A percentile compares a stretch with the other conserved stretches of the same genome.
Evolutionary conservation across 1,284 basidiomycete species (phyloP).

Genomic region (Boletus sp.): DNA sequence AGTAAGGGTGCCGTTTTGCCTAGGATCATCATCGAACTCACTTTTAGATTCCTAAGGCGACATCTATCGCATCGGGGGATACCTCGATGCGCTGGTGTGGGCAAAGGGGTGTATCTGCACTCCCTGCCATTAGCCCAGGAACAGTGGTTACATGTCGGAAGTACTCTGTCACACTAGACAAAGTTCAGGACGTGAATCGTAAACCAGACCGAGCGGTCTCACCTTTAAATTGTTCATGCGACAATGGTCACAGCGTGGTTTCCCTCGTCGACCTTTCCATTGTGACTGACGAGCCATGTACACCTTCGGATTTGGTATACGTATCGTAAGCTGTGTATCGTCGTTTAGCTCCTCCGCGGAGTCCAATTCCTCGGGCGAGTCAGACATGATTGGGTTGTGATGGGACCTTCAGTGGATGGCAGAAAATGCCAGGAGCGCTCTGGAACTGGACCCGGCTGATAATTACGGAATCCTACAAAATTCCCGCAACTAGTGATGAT

Average conservation of each 20-base stretch:
- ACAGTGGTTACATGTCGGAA: constrained; percentile 69
- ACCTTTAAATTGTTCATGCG: constrained; percentile 69
- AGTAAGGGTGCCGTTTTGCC: constrained; percentile 5
- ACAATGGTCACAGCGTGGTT: constrained; percentile 69
- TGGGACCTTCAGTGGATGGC: constrained; percentile 7
- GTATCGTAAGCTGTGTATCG: constrained; percentile 59
- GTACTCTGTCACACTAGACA: constrained; percentile 61
- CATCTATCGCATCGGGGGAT: constrained; percentile 70
- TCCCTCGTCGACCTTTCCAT: constrained; percentile 68
- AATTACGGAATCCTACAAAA: constrained; percentile 10
- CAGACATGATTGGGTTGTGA: constrained; percentile 29
- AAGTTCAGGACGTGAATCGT: constrained; percentile 17
- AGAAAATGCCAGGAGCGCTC: constrained; percentile 23
- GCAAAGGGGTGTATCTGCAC: constrained; percentile 67
- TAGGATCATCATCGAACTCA: constrained; percentile 30
- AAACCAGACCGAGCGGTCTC: constrained; percentile 21
- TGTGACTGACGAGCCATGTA: constrained; percentile 59
- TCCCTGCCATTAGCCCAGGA: constrained; percentile 58
- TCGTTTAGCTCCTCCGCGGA: constrained; percentile 46
- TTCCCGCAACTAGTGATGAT: constrained; percentile 1
- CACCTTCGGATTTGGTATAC: constrained; percentile 55
- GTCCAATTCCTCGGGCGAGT: constrained; percentile 42
- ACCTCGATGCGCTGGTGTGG: constrained; percentile 68
- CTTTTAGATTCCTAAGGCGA: constrained; percentile 61
- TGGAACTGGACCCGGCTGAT: constrained; percentile 4